Evolutionary conservation across 768 basidiomycete species (phyloP), one percentile per base, ranked within the genome.

Genomic region (Hemileccinum rubropunctum): DNA sequence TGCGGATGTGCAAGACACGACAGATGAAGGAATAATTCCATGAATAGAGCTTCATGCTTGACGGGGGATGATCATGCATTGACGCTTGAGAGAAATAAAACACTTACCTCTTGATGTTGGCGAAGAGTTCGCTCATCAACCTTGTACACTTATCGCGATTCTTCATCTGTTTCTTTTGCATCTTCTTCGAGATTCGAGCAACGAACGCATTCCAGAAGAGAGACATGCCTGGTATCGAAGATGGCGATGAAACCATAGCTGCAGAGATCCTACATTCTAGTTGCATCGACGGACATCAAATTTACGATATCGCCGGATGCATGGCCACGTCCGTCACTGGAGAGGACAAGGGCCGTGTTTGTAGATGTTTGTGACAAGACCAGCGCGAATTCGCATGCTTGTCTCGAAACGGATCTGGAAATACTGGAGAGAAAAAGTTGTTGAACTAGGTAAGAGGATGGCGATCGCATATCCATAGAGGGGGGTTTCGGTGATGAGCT

Each of bases 241-340:
- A 95, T 77, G 4, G 83, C 77, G 52, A 95, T 94, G 37, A 97
- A 73, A 1, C 87, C 91, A 63, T 88, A 91, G 0, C 84, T 81
- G 63, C 87, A 89, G 23, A 92, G 73, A 51, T 93, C 90, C 57
- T 91, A 88, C 37, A 93, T 68, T 32, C 88, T 73, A 13, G 80
- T 83, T 0, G 91, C 81, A 56, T 93, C 91, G 13, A 95, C 92
- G 8, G 86, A 87, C 86, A 95, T 94, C 28, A 95, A 70, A 63
- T 97, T 98, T 54, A 97, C 92, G 32, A 97, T 94, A 63, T 97
- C 94, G 1, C 95, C 95, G 0, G 90, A 83, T 0, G 89, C 79
- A 36, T 90, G 82, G 10, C 80, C 77, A 5, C 88, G 82, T 60
- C 91, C 93, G 50, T 91, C 88, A 58, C 88, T 93, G 2, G 89